Evolutionary conservation across 2,329 filamentous ascomycete genomes (phyloP), one percentile per base, ranked within the genome.

Genomic region (Macrophomina tecta): DNA sequence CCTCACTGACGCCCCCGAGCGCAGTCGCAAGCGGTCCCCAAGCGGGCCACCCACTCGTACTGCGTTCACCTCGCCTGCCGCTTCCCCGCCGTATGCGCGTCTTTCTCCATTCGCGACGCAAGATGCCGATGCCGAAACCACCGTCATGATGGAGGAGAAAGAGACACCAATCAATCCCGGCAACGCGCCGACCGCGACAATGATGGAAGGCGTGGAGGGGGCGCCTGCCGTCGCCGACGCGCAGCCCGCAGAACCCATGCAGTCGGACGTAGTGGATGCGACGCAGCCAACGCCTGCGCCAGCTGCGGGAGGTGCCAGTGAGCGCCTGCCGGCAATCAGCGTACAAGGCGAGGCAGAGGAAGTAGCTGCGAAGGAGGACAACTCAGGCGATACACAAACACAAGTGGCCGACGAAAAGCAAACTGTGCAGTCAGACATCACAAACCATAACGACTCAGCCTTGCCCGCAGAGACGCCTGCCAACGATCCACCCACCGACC

Each of bases 51-150:
- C 42, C 11, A 12, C 28, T 14, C n/a, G 53, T 28, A 45, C 53
- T 40, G 14, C 45, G 9, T n/a, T 23, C 7, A 18, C 55, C 52
- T 34, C 46, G 28, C 23, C 12, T 45, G 64, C 45, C 46, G 48
- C 45, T 34, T 30, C 30, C 38, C 56, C 42, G 36, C 58, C 65
- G 48, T 58, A 62, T 67, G 65, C 65, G 65, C 48, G 42, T 32
- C 55, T 55, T 36, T 38, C 64, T 52, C 38, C 38, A 55, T 52
- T 53, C 56, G 65, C 65, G 65, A 67, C 65, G 48, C 65, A 67
- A 67, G 65, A 67, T 67, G 65, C 65, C 56, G 56, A 67, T 66
- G 64, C 64, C 58, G 65, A 67, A 51, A 62, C 65, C 65, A 49
- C 65, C 65, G 65, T 52, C 58, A 67, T 67, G 65, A 67, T 53